Conservation (phyloP, 2,329 filamentous ascomycete genomes). For the Paecilomyces dactylethromorphus region DNA sequence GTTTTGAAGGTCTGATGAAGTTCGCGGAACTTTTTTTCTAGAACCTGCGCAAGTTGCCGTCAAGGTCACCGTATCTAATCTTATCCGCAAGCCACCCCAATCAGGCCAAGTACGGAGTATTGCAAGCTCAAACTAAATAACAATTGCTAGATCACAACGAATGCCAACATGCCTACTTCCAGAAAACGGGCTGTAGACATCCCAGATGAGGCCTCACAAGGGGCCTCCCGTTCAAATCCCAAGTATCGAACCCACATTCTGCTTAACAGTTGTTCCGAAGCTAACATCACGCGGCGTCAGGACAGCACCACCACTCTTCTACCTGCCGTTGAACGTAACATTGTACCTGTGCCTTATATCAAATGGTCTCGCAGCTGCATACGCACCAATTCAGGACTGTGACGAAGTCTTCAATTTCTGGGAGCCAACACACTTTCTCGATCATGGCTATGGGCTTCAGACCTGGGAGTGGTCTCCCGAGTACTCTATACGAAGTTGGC, state of each 20-base stretch:
- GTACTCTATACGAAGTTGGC: conserved; percentile 92
- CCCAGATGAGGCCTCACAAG: conserved; percentile 1
- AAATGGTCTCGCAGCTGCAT: conserved; percentile 69
- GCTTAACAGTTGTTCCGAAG: conserved; percentile 1
- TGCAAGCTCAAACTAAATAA: background rate
- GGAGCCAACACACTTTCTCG: conserved; percentile 93
- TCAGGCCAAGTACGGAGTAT: background rate
- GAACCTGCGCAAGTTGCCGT: conserved; percentile 20
- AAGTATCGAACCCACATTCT: conserved; percentile 14
- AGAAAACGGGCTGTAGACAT: conserved; percentile 9
- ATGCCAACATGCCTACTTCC: conserved; percentile 11
- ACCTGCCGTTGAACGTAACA: conserved; percentile 64
- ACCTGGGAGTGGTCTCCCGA: conserved; percentile 98
- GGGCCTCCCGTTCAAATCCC: conserved; percentile 16
- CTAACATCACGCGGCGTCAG: conserved; percentile 18
- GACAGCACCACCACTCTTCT: conserved; percentile 43
- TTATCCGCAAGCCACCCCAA: conserved; percentile 6
- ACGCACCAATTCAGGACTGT: conserved; percentile 91
- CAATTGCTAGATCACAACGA: background rate
- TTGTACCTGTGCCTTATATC: conserved; percentile 75
- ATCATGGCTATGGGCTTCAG: conserved; percentile 86
- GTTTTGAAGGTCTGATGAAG: background rate
- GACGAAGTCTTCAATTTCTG: conserved; percentile 99
- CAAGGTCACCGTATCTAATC: conserved; percentile 14
- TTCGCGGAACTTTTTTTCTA: conserved; percentile 20